Base-by-base conservation (phyloP, 805 yeast genomes). In the Kodamaea neixiangensis region DNA sequence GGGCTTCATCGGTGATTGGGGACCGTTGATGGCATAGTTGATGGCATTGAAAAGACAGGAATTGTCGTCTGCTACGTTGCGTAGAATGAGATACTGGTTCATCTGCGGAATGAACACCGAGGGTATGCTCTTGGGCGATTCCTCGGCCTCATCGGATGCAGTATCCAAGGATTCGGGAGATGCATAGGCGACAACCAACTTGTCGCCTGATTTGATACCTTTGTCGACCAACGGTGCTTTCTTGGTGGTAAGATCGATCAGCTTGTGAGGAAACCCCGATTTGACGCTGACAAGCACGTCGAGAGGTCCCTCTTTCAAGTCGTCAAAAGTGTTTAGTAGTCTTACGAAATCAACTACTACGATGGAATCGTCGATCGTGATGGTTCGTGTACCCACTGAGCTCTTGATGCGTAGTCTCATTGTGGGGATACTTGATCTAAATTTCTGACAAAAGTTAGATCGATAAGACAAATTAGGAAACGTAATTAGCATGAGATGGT, bases 21-120 rank as follows among this genome's bases (percentile, higher is more conserved):
- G 48, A 0, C 70, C 71, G 31, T 56, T 69, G 2, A 77, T 62
- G 10, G 82, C 78, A 57, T 80, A 82, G 1, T 83, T 73, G 1
- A 87, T 72, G 0, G 92, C 76, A 57, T 86, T 81, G 68, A 87
- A 87, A 48, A 87, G 67, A 61, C 96, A 87, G 7, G 93, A 85
- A 62, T 87, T 87, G 64, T 87, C 93, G 61, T 87, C 91, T 0
- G 88, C 86, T 50, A 86, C 81, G 46, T 79, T 77, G 22, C 88
- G 76, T 6, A 85, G 68, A 7, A 77, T 73, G 15, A 83, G 58
- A 46, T 67, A 68, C 5, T 71, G 66, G 15, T 68, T 58, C 15
- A 53, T 29, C n/a, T 55, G 54, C 2, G 49, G 53, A 5, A 65
- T 52, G 46, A 48, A 57, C 1, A 63, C 65, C 14, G 63, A 42